These are phyloP conservation scores for Lotmaria passim DNA, from an alignment of 208 protist genomes.

Conservation along the genomic window DNA sequence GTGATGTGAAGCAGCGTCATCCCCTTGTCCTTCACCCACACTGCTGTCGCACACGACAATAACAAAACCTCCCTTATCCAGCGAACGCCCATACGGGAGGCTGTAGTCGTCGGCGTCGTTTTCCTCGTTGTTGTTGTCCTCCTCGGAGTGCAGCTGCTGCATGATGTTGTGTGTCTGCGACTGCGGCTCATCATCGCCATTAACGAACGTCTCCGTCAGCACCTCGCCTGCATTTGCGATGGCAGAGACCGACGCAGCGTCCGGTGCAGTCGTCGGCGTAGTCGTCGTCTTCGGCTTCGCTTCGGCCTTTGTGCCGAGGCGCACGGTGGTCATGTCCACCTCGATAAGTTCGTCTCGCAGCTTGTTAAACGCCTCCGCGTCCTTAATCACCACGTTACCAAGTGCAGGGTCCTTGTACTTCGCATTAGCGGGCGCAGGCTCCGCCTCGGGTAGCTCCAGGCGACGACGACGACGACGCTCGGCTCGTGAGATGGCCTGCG, in stretches of 20 bases:
- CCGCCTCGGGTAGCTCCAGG: not conserved
- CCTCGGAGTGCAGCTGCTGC: too few species aligned
- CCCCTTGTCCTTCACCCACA: not conserved
- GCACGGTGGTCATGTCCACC: not conserved
- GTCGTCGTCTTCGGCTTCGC: not conserved
- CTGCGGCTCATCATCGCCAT: not conserved
- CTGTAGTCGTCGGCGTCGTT: not conserved
- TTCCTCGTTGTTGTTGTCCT: not conserved
- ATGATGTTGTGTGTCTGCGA: not conserved
- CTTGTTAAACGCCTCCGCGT: not conserved
- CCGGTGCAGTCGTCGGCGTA: too few species aligned
- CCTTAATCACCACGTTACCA: conserved; percentile 19
- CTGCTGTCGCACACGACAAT: conserved; percentile 9
- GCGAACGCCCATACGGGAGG: not conserved
- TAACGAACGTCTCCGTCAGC: not conserved
- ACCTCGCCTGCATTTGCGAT: not conserved
- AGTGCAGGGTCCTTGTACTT: conserved; percentile 3
- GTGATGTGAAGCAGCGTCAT: too few species aligned
- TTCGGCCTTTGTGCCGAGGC: not conserved
- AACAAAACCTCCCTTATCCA: conserved; percentile 8
- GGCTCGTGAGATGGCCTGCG: not conserved
- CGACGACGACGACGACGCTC: not conserved
- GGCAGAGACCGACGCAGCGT: not conserved
- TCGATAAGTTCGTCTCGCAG: conserved; percentile 7
- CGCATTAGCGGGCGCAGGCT: not conserved